Base-by-base conservation (phyloP, 2,329 filamentous ascomycete species). In the Taxawa tesnikishii region DNA sequence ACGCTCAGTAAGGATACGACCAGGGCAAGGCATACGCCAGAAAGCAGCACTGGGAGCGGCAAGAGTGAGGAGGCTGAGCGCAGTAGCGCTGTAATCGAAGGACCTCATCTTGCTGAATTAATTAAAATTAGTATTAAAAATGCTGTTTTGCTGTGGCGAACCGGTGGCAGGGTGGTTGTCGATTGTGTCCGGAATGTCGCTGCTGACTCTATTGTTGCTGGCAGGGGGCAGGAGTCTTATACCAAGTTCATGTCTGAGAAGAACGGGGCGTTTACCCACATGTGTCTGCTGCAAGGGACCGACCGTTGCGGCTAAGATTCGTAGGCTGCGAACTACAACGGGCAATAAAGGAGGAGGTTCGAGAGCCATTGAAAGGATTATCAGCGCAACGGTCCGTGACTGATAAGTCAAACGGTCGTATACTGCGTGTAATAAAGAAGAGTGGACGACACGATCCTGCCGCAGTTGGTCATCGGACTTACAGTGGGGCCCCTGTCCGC, bases 11-110 rank as follows among this genome's bases (percentile, higher is more conserved):
- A 69, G 70, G 43, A 76, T 63, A 45, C 77, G 70, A 24, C 68
- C 65, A 43, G 73, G 64, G 48, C 75, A 76, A 50, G 73, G 72
- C 64, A 83, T 83, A 47, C 70, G 75, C 50, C 82, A 69, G 49
- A 83, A 79, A 33, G 77, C 76, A 45, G 79, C 73, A 26, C 73
- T 48, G 15, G 51, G 46, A 29, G 51, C 50, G 11, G 54, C 47
- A 12, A 62, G 46, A 11, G 34, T 15, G 16, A 37, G 29, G 8
- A 36, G 13, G 19, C 25, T 27, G 21, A 37, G 26, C 26, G 34
- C 34, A 15, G 29, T 19, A 13, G 34, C 19, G 31, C 34, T 33
- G 3, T 8, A 23, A 23, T 23, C 19, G 27, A 29, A 33, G 26
- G 34, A 33, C 24, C 23, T 28, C 34, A 37, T 37, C 23, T 23